Percentiles rank a stretch among this genome's conserved stretches.
Evolutionary conservation across 2,329 filamentous ascomycete genomes (phyloP).

Genomic region (Gnomoniopsis sp.): DNA sequence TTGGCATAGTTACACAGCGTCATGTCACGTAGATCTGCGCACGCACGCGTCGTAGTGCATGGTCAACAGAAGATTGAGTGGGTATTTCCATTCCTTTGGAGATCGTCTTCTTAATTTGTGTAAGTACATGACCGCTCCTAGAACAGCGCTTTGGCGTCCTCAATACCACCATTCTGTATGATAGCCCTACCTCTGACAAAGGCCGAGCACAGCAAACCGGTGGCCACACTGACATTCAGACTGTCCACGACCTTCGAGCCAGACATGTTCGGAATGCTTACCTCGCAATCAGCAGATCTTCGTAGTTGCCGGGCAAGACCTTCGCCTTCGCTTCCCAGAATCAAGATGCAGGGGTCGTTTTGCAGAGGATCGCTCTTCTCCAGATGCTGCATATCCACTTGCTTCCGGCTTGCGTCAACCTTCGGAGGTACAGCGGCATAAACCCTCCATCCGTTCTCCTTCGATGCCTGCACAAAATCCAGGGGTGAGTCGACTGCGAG

Average conservation of each 20-base stretch:
- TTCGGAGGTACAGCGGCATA: conserved; percentile 68
- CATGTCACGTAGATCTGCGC: background rate
- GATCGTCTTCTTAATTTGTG: background rate
- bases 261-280: conserved; percentile 60
- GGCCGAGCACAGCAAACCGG: conserved; percentile 69
- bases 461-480: conserved; percentile 67
- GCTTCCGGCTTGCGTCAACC: conserved; percentile 31
- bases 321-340: conserved; percentile 79
- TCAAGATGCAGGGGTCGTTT: conserved; percentile 67
- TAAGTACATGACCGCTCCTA: background rate
- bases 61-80: background rate
- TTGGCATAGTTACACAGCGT: background rate
- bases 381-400: conserved; percentile 47
- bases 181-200: conserved; percentile 51
- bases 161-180: background rate
- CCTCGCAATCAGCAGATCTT: conserved; percentile 60
- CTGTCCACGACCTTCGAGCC: conserved; percentile 69
- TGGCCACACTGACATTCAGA: conserved; percentile 88
- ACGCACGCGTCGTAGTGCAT: background rate
- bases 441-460: conserved; percentile 72
- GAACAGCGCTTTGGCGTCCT: conserved; percentile 14
- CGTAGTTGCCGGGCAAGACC: conserved; percentile 66
- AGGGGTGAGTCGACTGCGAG: conserved; percentile 66
- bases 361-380: conserved; percentile 50
- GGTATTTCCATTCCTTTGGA: background rate